Percentiles rank a stretch among this genome's conserved stretches.
phyloP scores from a whole-genome alignment of 2,329 filamentous ascomycete genomes.

The Trichoderma asperellum region DNA sequence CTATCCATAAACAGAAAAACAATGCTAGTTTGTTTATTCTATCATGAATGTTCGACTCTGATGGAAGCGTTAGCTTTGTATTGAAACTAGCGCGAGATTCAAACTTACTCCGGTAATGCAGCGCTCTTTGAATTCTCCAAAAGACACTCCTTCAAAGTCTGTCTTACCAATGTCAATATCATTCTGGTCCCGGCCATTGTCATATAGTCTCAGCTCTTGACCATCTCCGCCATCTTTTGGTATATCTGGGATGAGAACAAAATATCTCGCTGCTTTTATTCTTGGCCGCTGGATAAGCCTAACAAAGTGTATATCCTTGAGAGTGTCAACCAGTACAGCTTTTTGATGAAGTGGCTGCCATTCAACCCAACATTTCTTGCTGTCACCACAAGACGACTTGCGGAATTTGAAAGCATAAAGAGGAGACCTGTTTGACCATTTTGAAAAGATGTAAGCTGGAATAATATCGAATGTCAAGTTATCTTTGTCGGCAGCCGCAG shows the following conservation, averaged over 20 bases:
- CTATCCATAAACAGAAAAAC: not conserved
- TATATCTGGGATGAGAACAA: not conserved
- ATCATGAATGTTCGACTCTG: not conserved
- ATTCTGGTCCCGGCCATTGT: not conserved
- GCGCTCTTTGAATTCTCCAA: not conserved
- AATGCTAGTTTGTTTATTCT: not conserved
- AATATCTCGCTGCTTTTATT: not conserved
- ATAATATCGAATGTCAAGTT: constrained; percentile 19
- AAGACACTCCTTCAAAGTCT: constrained; percentile 12
- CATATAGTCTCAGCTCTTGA: not conserved
- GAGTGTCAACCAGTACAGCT: not conserved
- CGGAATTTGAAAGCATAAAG: constrained; percentile 18
- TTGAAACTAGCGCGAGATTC: accelerated
- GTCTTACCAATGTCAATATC: constrained; percentile 19
- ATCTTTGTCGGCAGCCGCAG: not conserved
- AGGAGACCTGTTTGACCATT: not conserved
- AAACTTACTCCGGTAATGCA: not conserved
- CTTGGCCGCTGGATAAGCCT: not conserved
- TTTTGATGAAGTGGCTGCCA: constrained; percentile 4
- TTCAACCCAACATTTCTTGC: constrained; percentile 10
- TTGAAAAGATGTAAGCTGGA: not conserved
- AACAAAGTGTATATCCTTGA: constrained; percentile 6
- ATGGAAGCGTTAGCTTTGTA: not conserved
- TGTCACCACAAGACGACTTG: not conserved
- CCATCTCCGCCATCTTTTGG: not conserved